These are phyloP conservation scores for Cyberlindnera xishuangbannaensis DNA, from an alignment of 805 yeast species.

Conservation along the genomic window DNA sequence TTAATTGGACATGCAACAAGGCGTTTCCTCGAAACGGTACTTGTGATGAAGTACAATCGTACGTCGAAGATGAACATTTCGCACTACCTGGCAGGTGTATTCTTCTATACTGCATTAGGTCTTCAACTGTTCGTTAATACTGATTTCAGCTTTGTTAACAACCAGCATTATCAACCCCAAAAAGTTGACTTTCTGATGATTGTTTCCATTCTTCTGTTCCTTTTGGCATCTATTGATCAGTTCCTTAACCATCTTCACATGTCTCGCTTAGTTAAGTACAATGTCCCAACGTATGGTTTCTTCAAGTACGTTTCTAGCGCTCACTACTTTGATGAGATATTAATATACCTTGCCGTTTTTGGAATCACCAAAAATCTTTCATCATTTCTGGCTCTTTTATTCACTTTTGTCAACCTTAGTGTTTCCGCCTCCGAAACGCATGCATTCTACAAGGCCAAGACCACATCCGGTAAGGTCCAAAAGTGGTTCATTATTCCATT, in stretches of 20 bases:
- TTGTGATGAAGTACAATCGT: slow-evolving; percentile 40
- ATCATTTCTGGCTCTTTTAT: slow-evolving; percentile 20
- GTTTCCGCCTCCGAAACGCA: slow-evolving; percentile 51
- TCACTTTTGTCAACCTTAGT: slow-evolving; percentile 41
- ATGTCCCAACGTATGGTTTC: slow-evolving; percentile 45
- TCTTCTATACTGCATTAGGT: slow-evolving; percentile 49
- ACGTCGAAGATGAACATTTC: slow-evolving; percentile 54
- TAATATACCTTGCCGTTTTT: slow-evolving; percentile 40
- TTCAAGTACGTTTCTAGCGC: slow-evolving; percentile 53
- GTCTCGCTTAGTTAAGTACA: slow-evolving; percentile 29
- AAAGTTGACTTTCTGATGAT: slow-evolving; percentile 6
- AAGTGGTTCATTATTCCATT: slow-evolving; percentile 36
- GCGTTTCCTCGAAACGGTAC: slow-evolving; percentile 49
- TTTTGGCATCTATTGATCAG: slow-evolving; percentile 39
- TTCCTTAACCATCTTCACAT: slow-evolving; percentile 24
- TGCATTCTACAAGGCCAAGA: slow-evolving; percentile 35
- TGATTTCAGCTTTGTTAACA: too few species aligned
- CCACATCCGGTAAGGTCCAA: slow-evolving; percentile 17
- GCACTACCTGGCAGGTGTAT: slow-evolving; percentile 62
- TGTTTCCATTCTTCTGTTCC: slow-evolving; percentile 14
- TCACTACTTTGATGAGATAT: slow-evolving; percentile 64
- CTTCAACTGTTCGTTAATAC: slow-evolving; percentile 30
- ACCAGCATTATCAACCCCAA: slow-evolving; percentile 7
- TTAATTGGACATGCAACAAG: slow-evolving; percentile 47
- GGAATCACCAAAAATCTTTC: slow-evolving; percentile 16